Conservation (phyloP, 306 rosid genomes). For the Gastrolobium bilobum region DNA sequence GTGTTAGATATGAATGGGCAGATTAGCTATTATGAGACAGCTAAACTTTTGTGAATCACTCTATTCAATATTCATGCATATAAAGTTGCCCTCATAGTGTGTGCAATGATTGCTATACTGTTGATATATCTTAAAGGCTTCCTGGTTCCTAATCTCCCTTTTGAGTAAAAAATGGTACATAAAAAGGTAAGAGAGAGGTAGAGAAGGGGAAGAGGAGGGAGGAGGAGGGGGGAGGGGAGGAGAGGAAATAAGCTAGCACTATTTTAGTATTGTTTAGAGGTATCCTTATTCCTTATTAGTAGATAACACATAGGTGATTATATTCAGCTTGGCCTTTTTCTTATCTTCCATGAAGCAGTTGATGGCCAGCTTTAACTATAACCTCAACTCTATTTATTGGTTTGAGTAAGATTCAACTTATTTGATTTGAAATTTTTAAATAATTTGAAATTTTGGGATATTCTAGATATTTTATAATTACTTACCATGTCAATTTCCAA, state of each 20-base stretch:
- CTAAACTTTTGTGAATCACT: background rate
- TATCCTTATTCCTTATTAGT: background rate
- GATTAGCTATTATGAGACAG: background rate
- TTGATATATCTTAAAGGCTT: background rate
- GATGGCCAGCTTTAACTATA: background rate
- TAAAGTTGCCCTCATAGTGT: background rate
- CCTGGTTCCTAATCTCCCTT: background rate
- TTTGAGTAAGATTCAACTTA: background rate
- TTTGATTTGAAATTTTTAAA: background rate
- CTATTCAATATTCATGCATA: background rate
- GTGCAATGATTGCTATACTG: constrained; percentile 4
- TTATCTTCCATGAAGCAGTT: background rate
- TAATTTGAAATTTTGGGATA: background rate
- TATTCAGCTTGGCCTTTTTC: background rate
- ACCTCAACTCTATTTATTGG: background rate
- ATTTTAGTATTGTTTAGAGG: background rate
- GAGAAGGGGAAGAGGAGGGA: background rate
- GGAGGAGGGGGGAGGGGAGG: background rate
- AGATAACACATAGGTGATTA: background rate
- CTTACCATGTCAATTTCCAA: background rate
- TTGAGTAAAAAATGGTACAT: background rate
- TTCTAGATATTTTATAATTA: background rate
- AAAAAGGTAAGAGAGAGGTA: background rate
- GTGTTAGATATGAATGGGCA: constrained; percentile 33
- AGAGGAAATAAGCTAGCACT: background rate